Evolutionary conservation across 345 rosid species (phyloP).

Genomic region (Gossypium turneri): DNA sequence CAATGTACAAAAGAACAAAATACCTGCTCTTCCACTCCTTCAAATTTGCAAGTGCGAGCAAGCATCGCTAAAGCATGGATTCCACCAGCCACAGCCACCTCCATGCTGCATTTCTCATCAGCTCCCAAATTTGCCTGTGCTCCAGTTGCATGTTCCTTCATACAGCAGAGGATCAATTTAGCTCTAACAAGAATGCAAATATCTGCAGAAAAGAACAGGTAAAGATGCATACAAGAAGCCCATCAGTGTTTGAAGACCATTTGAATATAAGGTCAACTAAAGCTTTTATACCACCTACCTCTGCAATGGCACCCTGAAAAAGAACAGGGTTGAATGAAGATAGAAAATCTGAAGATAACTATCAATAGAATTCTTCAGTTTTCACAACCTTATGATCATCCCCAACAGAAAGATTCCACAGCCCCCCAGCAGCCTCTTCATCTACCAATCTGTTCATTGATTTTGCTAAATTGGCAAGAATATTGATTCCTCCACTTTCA

Average conservation of each 20-base stretch:
- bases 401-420: slow-evolving; percentile 88
- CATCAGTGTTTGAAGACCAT: slow-evolving; percentile 74
- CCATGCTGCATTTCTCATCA: slow-evolving; percentile 79
- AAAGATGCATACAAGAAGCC: slow-evolving; percentile 48
- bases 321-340: not conserved
- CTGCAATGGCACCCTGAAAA: slow-evolving; percentile 62
- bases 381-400: slow-evolving; percentile 75
- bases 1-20: not conserved
- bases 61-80: slow-evolving; percentile 78
- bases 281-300: slow-evolving; percentile 77
- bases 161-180: not conserved
- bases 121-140: slow-evolving; percentile 85
- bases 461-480: slow-evolving; percentile 67
- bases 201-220: not conserved
- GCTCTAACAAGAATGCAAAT: not conserved
- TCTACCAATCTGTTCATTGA: slow-evolving; percentile 77
- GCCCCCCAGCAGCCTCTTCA: slow-evolving; percentile 89
- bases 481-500: slow-evolving; percentile 65
- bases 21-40: slow-evolving; percentile 87
- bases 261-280: slow-evolving; percentile 72
- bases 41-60: slow-evolving; percentile 74
- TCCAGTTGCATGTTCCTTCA: slow-evolving; percentile 82
- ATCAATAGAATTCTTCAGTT: not conserved
- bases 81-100: slow-evolving; percentile 69
- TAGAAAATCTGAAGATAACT: not conserved